A percentile compares a stretch with the other conserved stretches of the same genome.
phyloP scores from a whole-genome alignment of 2,329 filamentous ascomycete genomes.

The Fonsecaea nubica region DNA sequence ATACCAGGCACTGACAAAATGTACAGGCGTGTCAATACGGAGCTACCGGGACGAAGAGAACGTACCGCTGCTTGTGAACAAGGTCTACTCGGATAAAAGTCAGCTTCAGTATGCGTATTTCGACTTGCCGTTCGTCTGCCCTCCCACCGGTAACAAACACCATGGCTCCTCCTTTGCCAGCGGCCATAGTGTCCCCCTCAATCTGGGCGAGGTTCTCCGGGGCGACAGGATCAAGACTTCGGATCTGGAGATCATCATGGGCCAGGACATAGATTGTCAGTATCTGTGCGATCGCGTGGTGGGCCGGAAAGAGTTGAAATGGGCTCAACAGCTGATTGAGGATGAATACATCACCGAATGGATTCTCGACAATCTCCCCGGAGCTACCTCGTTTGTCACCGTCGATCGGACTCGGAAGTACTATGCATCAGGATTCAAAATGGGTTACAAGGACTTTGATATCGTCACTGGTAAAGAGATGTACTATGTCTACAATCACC shows the following conservation, averaged over 20 bases:
- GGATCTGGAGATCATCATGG: constrained; percentile 81
- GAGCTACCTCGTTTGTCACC: constrained; percentile 85
- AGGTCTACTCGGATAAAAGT: constrained; percentile 87
- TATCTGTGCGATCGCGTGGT: constrained; percentile 75
- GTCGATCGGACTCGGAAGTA: constrained; percentile 85
- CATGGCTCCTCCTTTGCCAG: constrained; percentile 73
- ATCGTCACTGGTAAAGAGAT: constrained; percentile 64
- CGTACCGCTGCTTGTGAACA: constrained; percentile 88
- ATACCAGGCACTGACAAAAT: constrained; percentile 22
- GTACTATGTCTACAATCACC: constrained; percentile 85
- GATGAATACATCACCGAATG: constrained; percentile 88
- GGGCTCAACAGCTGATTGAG: constrained; percentile 73
- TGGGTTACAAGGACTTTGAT: constrained; percentile 76
- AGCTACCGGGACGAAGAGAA: constrained; percentile 77
- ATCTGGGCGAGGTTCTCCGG: constrained; percentile 84
- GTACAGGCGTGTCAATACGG: constrained; percentile 77
- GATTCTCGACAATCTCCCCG: constrained; percentile 91
- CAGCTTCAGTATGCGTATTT: constrained; percentile 92
- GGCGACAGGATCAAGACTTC: constrained; percentile 85
- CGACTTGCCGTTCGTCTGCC: constrained; percentile 85
- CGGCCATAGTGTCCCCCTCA: constrained; percentile 78
- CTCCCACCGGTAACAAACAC: constrained; percentile 71
- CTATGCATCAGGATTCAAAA: constrained; percentile 87
- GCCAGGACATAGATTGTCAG: constrained; percentile 73
- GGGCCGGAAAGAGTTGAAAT: constrained; percentile 67